phyloP scores from a whole-genome alignment of 1,284 basidiomycete genomes.

The Vanrija humicola region DNA sequence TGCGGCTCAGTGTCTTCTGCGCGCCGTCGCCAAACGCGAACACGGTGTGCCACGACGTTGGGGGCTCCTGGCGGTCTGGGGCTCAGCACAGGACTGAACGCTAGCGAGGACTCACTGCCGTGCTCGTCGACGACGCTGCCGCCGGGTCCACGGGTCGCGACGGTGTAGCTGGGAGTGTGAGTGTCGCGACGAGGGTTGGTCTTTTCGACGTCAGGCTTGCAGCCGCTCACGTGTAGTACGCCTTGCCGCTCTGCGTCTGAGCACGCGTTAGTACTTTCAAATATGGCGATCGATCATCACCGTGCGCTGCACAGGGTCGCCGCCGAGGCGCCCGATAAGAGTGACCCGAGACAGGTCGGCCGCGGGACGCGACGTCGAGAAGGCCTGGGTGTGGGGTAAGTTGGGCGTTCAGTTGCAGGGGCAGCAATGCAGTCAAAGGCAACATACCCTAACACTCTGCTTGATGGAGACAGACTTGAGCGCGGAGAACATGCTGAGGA shows the following conservation, averaged over 20 bases:
- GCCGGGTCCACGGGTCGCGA: slow-evolving; percentile 28
- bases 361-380: slow-evolving; percentile 24
- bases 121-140: slow-evolving; percentile 11
- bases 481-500: slow-evolving; percentile 8
- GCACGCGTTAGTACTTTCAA: neutral
- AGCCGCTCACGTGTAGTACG: slow-evolving; percentile 32
- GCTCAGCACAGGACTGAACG: neutral
- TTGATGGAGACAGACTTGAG: neutral
- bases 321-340: slow-evolving; percentile 39
- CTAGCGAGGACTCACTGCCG: slow-evolving; percentile 18
- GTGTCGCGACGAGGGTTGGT: neutral
- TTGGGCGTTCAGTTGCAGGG: neutral
- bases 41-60: slow-evolving; percentile 43
- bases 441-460: slow-evolving; percentile 8
- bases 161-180: slow-evolving; percentile 26
- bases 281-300: slow-evolving; percentile 11
- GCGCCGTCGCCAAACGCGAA: slow-evolving; percentile 38
- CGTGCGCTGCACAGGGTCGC: slow-evolving; percentile 33
- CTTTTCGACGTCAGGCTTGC: neutral
- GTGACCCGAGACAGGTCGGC: slow-evolving; percentile 36
- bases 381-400: slow-evolving; percentile 15
- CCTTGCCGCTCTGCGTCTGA: slow-evolving; percentile 34
- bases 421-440: neutral
- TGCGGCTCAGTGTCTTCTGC: slow-evolving; percentile 23
- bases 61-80: slow-evolving; percentile 17